These are phyloP conservation scores for Ploettnerulaceae sp. DNA, from an alignment of 2,329 filamentous ascomycete species.

Conservation along the genomic window DNA sequence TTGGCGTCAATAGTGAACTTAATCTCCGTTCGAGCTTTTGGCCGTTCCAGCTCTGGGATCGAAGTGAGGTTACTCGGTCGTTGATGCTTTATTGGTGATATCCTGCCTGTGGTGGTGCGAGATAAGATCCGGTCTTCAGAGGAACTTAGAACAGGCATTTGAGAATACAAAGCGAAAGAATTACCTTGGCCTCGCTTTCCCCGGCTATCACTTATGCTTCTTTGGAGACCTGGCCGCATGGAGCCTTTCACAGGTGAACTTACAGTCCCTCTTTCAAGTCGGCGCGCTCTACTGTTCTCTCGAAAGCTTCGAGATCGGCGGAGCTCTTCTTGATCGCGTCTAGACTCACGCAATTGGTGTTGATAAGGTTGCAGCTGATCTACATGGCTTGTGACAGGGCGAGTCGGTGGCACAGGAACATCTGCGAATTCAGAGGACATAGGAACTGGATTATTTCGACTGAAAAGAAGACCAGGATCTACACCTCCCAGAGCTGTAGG, in stretches of 20 bases:
- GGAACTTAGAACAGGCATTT: conserved; percentile 12
- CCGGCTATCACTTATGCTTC: conserved; percentile 31
- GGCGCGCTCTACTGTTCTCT: conserved; percentile 21
- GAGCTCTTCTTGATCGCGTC: conserved; percentile 31
- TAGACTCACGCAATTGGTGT: conserved; percentile 32
- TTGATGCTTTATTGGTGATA: conserved; percentile 48
- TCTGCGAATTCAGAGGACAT: conserved; percentile 26
- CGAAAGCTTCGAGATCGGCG: conserved; percentile 26
- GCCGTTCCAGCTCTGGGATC: conserved; percentile 48
- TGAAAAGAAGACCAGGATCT: conserved; percentile 55
- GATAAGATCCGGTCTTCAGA: conserved; percentile 20
- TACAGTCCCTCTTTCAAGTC: conserved; percentile 26
- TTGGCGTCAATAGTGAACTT: conserved; percentile 60
- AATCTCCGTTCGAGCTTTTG: conserved; percentile 49
- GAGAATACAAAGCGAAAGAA: background rate
- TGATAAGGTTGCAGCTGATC: conserved; percentile 30
- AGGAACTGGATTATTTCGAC: conserved; percentile 33
- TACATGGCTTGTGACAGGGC: conserved; percentile 29
- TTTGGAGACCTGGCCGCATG: conserved; percentile 25
- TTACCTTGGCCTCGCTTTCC: conserved; percentile 26
- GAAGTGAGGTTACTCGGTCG: conserved; percentile 48
- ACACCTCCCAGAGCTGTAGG: conserved; percentile 47
- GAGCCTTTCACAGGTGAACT: conserved; percentile 33
- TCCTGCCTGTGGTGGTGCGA: conserved; percentile 23
- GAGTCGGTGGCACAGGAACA: conserved; percentile 23